Base-by-base conservation (phyloP, 2,329 filamentous ascomycete species). In the Sphaerulina vaccinii region DNA sequence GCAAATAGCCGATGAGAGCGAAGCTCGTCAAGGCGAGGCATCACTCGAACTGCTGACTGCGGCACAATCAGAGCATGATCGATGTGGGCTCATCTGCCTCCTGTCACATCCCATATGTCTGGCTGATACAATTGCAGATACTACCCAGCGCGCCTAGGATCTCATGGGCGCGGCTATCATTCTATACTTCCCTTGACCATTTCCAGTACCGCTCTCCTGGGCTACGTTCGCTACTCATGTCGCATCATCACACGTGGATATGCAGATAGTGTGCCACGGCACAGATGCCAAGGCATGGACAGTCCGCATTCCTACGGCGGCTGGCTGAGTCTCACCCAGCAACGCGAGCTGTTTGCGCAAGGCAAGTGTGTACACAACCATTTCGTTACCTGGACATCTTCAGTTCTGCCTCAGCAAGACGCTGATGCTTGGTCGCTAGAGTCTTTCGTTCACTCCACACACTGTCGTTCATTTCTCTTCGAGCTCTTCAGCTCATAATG, bases 401-500 rank as follows among this genome's bases (percentile, higher is more conserved):
- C 37, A 19, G 19, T 22, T 7, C 13, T 19, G 15, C 35, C n/a
- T 19, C 8, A 3, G 5, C 6, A 39, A 11, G 11, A 18, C 37
- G 19, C 37, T 39, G n/a, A 13, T 33, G 22, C 23, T n/a, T 22
- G 23, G 16, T 35, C 27, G 29, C 35, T 21, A 32, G 36, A 48
- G 45, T 33, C 45, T 40, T 33, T 39, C 35, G 36, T 40, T 48
- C 23, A 11, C 35, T 48, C 45, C 38, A 23, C 38, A 42, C 32
- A 52, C 50, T 24, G 22, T 53, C 39, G n/a, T 41, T 50, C 50
- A 46, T 50, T 50, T 42, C 36, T 43, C 40, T 22, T 46, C 32
- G 36, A 22, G 38, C 42, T 16, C 11, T 38, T 19, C 19, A 32
- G 45, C 36, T 46, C 38, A 50, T 33, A 24, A 54, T 54, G 52